Evolutionary conservation across 2,329 filamentous ascomycete species (phyloP).

Genomic region (Alternaria novae-zelandiae): DNA sequence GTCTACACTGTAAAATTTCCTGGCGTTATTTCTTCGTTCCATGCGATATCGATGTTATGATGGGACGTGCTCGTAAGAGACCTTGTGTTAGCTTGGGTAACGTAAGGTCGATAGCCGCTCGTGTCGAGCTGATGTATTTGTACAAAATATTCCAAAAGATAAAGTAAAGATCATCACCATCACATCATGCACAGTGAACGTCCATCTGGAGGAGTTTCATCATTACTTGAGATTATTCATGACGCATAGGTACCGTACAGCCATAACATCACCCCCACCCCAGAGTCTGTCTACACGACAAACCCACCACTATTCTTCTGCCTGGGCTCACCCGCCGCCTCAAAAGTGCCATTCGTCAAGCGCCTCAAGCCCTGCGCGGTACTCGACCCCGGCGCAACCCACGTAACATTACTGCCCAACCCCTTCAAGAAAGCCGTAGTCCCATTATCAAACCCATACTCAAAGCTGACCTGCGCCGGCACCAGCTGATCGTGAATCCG

Average conservation of each 20-base stretch:
- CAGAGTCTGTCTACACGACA: constrained; percentile 50
- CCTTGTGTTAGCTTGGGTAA: not conserved
- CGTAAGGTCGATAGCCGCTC: not conserved
- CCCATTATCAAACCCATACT: constrained; percentile 70
- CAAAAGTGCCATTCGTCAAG: constrained; percentile 70
- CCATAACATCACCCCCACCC: not conserved
- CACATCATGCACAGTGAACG: not conserved
- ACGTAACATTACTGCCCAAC: constrained; percentile 74
- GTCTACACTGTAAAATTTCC: constrained; percentile 4
- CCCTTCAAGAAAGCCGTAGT: constrained; percentile 68
- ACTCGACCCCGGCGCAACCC: constrained; percentile 68
- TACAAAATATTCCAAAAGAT: not conserved
- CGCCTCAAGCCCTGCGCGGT: constrained; percentile 73
- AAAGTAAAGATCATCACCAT: not conserved
- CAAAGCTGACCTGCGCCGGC: constrained; percentile 72
- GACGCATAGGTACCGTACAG: not conserved
- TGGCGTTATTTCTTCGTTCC: not conserved
- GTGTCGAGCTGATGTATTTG: not conserved
- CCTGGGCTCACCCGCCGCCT: constrained; percentile 78
- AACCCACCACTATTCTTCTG: constrained; percentile 74
- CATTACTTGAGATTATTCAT: not conserved
- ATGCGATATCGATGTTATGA: not conserved
- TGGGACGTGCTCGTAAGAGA: not conserved
- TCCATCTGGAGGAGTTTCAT: not conserved
- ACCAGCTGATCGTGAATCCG: constrained; percentile 83